A percentile compares a stretch with the other conserved stretches of the same genome.
These are phyloP conservation scores for Stephania yunnanensis DNA, from an alignment of 164 flowering plant genomes.

Conservation along the genomic window DNA sequence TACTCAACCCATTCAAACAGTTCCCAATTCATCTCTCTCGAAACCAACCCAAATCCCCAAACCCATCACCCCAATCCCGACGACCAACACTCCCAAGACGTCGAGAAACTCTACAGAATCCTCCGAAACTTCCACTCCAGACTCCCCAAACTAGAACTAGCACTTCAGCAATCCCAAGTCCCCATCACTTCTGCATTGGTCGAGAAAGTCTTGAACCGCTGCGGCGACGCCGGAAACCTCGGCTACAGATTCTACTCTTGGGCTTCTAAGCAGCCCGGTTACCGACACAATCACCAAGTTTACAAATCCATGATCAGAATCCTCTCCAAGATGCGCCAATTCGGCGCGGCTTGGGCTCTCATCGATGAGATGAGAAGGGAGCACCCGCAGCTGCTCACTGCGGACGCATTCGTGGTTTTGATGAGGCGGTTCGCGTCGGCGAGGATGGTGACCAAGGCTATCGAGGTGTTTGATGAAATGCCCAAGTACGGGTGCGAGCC, in stretches of 20 bases:
- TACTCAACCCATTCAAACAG: neutral
- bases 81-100: slow-evolving; percentile 54
- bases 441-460: slow-evolving; percentile 76
- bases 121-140: slow-evolving; percentile 67
- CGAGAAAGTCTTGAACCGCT: slow-evolving; percentile 68
- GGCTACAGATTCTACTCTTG: slow-evolving; percentile 71
- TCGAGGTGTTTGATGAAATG: slow-evolving; percentile 89
- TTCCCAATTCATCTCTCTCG: slow-evolving; percentile 31
- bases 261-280: slow-evolving; percentile 80
- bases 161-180: slow-evolving; percentile 56
- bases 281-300: slow-evolving; percentile 59
- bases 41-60: slow-evolving; percentile 10
- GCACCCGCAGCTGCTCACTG: slow-evolving; percentile 47
- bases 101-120: slow-evolving; percentile 68
- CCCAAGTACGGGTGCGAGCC: slow-evolving; percentile 83
- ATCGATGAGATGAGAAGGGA: slow-evolving; percentile 80
- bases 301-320: slow-evolving; percentile 73
- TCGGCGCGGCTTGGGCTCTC: slow-evolving; percentile 88
- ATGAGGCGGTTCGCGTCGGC: slow-evolving; percentile 84
- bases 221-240: slow-evolving; percentile 88
- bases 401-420: slow-evolving; percentile 65
- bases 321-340: slow-evolving; percentile 79
- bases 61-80: slow-evolving; percentile 4
- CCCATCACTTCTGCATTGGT: slow-evolving; percentile 44
- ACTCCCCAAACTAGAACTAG: slow-evolving; percentile 74